phyloP scores from a whole-genome alignment of 2,329 filamentous ascomycete genomes.

The Xylariaceae sp. region DNA sequence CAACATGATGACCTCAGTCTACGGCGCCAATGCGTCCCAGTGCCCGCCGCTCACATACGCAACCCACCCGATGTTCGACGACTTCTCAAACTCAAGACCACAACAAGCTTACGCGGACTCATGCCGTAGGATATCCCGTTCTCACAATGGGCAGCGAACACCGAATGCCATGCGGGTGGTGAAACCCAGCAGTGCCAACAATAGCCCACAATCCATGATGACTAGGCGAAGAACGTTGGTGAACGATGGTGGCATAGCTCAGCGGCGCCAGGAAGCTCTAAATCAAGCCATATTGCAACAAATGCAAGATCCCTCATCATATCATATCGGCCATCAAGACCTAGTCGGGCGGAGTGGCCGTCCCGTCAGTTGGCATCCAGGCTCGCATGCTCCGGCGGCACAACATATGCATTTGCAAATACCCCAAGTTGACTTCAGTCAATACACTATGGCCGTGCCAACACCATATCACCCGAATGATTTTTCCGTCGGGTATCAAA shows the following conservation, averaged over 20 bases:
- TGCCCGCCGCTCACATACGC: constrained; percentile 34
- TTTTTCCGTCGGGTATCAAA: constrained; percentile 39
- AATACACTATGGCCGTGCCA: constrained; percentile 39
- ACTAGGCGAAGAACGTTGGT: constrained; percentile 55
- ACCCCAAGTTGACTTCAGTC: constrained; percentile 34
- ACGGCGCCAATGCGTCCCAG: constrained; percentile 34
- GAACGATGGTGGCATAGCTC: constrained; percentile 45
- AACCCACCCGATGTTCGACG: constrained; percentile 46
- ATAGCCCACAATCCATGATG: constrained; percentile 57
- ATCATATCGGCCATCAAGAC: constrained; percentile 32
- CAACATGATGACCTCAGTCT: constrained; percentile 36
- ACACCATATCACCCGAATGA: constrained; percentile 42
- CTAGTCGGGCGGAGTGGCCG: constrained; percentile 44
- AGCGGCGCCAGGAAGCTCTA: constrained; percentile 45
- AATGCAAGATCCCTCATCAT: constrained; percentile 28
- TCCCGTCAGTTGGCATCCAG: constrained; percentile 74
- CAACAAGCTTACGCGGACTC: constrained; percentile 48
- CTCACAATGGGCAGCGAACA: constrained; percentile 47
- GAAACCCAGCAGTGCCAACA: constrained; percentile 65
- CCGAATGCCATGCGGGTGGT: constrained; percentile 54
- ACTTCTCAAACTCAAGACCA: constrained; percentile 39
- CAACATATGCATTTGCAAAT: constrained; percentile 37
- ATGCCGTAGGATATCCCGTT: constrained; percentile 46
- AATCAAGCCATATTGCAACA: constrained; percentile 43
- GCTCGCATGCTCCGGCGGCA: constrained; percentile 45